Percentiles rank a stretch among this genome's conserved stretches.
Conservation (phyloP, 352 stramenopile genomes). For the Phytophthora hibernalis region DNA sequence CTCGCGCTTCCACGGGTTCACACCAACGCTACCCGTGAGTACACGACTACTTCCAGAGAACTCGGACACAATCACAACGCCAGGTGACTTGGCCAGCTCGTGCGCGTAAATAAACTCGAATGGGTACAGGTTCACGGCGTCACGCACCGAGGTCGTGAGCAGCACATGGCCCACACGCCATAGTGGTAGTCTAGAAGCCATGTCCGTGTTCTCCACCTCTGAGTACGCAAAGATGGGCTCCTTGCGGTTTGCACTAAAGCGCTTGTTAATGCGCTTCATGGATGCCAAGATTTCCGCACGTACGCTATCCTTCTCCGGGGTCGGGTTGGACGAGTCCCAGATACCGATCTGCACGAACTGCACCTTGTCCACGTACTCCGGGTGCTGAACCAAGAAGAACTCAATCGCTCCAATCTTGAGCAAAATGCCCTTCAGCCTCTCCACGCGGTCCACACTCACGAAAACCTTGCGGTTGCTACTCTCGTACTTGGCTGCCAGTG, state of each 20-base stretch:
- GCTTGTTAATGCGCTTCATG: conserved; percentile 79
- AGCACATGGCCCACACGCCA: conserved; percentile 81
- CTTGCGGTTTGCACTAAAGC: conserved; percentile 46
- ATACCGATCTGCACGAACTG: conserved; percentile 87
- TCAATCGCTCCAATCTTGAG: conserved; percentile 98
- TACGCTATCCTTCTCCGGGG: conserved; percentile 70
- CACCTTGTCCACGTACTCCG: conserved; percentile 85
- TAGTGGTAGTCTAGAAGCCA: conserved; percentile 73
- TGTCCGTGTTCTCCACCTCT: conserved; percentile 84
- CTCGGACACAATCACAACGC: conserved; percentile 96
- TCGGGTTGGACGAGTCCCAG: conserved; percentile 77
- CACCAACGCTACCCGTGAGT: conserved; percentile 95
- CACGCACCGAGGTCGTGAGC: conserved; percentile 79
- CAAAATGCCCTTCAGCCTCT: conserved; percentile 97
- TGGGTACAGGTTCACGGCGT: conserved; percentile 86
- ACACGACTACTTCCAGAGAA: conserved; percentile 98
- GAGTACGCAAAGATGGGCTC: conserved; percentile 74
- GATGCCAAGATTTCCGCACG: conserved; percentile 64
- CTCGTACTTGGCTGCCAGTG: conserved; percentile 60
- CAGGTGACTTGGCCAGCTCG: conserved; percentile 75
- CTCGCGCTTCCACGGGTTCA: conserved; percentile 98
- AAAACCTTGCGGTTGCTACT: conserved; percentile 82
- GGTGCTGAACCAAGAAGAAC: conserved; percentile 90
- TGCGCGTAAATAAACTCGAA: conserved; percentile 91
- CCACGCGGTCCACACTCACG: conserved; percentile 94